phyloP scores from a whole-genome alignment of 2,329 filamentous ascomycete genomes.

The Xylaria sp. region DNA sequence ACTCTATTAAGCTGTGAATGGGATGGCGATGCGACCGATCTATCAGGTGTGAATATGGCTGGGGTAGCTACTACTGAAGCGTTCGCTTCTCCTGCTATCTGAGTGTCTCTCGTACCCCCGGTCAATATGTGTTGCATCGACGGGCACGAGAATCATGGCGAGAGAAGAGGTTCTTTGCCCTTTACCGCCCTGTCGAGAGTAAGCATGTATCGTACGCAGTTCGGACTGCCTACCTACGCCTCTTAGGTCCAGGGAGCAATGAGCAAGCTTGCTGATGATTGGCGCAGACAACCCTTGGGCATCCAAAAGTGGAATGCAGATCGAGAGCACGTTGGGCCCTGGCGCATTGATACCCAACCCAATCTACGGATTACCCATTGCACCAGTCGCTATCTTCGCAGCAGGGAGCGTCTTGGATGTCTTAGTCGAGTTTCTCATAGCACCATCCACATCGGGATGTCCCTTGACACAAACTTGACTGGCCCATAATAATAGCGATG shows the following conservation, averaged over 20 bases:
- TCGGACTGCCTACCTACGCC: neutral
- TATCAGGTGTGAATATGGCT: conserved; percentile 1
- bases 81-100: conserved; percentile 1
- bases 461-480: conserved; percentile 4
- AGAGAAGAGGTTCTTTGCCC: conserved; percentile 2
- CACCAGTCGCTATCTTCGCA: conserved; percentile 9
- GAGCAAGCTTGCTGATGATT: conserved; percentile 9
- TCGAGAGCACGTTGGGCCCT: conserved; percentile 31
- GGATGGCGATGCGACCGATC: conserved; percentile 4
- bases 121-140: conserved; percentile 22
- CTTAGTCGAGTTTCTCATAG: conserved; percentile 1
- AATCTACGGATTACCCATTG: conserved; percentile 10
- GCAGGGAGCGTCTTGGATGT: conserved; percentile 1
- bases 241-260: conserved; percentile 8
- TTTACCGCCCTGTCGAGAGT: conserved; percentile 10
- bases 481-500: neutral
- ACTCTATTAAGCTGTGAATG: conserved; percentile 5
- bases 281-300: conserved; percentile 22
- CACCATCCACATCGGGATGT: conserved; percentile 5
- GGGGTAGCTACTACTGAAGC: conserved; percentile 2
- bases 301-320: conserved; percentile 27
- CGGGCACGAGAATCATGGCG: conserved; percentile 17
- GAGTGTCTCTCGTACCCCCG: conserved; percentile 16
- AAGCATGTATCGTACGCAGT: neutral
- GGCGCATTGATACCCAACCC: conserved; percentile 44